Conservation (phyloP, 2,329 filamentous ascomycete genomes). For the Fusarium equiseti region DNA sequence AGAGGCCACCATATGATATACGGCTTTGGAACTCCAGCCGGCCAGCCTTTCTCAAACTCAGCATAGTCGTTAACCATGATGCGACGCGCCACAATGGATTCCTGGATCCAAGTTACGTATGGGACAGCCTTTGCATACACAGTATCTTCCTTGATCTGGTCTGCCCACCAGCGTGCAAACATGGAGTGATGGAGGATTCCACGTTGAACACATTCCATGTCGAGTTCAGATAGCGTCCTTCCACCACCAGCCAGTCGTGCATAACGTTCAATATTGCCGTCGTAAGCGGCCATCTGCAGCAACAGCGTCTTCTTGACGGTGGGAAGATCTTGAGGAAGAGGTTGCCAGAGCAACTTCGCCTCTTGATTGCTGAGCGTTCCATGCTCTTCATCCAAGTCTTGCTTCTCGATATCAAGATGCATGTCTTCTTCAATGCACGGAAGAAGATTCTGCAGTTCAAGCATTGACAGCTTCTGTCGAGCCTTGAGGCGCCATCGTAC, state of each 20-base stretch:
- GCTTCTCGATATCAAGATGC: not conserved
- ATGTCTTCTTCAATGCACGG: slow-evolving; percentile 22
- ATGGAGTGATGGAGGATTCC: slow-evolving; percentile 8
- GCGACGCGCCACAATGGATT: not conserved
- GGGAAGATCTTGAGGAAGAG: slow-evolving; percentile 55
- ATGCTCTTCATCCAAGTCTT: not conserved
- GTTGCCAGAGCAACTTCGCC: slow-evolving; percentile 20
- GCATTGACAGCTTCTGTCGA: not conserved
- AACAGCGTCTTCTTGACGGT: slow-evolving; percentile 54
- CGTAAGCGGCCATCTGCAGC: slow-evolving; percentile 54
- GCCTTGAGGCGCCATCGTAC: not conserved
- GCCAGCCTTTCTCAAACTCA: not conserved
- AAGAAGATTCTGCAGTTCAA: not conserved
- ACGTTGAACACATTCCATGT: not conserved
- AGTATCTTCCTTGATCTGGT: not conserved
- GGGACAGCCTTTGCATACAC: not conserved
- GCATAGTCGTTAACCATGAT: not conserved
- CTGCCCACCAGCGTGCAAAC: slow-evolving; percentile 11
- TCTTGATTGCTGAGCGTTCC: not conserved
- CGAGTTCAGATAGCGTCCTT: not conserved
- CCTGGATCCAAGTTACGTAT: not conserved
- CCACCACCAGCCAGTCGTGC: slow-evolving; percentile 48
- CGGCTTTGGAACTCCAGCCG: not conserved
- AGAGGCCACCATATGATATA: not conserved
- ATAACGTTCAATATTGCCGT: slow-evolving; percentile 57